Evolutionary conservation across 2,329 filamentous ascomycete genomes (phyloP), one percentile per base, ranked within the genome.

Genomic region (Bipolaris cookei): DNA sequence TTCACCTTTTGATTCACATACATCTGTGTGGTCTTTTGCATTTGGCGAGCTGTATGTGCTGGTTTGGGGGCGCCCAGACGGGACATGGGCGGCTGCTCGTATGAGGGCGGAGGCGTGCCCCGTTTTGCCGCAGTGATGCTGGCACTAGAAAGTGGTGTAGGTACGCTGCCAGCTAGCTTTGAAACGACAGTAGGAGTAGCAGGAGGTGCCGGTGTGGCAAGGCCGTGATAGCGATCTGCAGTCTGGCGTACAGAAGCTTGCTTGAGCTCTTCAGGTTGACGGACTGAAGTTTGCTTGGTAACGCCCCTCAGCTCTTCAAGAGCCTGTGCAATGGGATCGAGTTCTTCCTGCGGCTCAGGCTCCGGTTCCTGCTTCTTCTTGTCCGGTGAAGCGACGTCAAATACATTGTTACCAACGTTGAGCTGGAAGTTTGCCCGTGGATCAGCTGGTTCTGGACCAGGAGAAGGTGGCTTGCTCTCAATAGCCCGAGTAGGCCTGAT

Each of bases 171-270:
- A 47, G 68, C 62, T 18, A 79, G 76, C 13, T 77, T 72, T 32
- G 76, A 72, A 16, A 78, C 74, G 43, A 69, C 58, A 35, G 70
- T 65, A 21, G 78, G 75, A 46, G 78, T 76, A n/a, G 69, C 76
- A 32, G 76, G 72, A 50, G 80, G 80, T 6, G 84, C 88, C 4
- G 95, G 94, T 1, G 94, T 97, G 11, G 90, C 82, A 61, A 99
- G 89, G n/a, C 95, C 94, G 71, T 96, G 91, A 77, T 97, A 97
- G 59, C 91, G 88, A 75, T 99, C 96, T 16, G 93, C 95, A n/a
- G 95, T 96, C 58, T 97, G 87, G n/a, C 96, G 87, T 46, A 86
- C 83, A 3, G 88, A 88, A 5, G 91, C 86, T 66, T 92, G 89
- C 77, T 98, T 98, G 49, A 42, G 49, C 38, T 56, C 54, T 75